phyloP scores from a whole-genome alignment of 192 early-diverging fungal species.

The Entomortierella parvispora region DNA sequence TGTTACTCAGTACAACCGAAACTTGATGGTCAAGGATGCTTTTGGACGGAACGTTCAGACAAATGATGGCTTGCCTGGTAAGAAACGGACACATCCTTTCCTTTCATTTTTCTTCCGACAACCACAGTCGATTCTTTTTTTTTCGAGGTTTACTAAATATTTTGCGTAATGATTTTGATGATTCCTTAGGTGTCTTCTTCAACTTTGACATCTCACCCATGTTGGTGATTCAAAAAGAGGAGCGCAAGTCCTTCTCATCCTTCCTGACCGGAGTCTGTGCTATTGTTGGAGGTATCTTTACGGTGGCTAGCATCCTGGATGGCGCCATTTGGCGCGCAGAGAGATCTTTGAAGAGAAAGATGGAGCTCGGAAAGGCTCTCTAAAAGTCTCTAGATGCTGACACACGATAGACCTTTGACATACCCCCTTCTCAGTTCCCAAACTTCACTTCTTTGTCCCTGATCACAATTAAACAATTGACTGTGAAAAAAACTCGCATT shows the following conservation, averaged over 20 bases:
- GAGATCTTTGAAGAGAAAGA: slow-evolving; percentile 76
- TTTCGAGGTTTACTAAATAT: too few relatives aligned
- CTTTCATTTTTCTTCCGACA: not conserved
- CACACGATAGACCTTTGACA: not conserved
- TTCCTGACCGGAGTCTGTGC: slow-evolving; percentile 92
- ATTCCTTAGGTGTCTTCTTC: slow-evolving; percentile 92
- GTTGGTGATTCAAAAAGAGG: slow-evolving; percentile 88
- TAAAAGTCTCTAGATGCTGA: slow-evolving; percentile 17
- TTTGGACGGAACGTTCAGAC: slow-evolving; percentile 14
- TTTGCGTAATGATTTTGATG: too few relatives aligned
- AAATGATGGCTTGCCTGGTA: slow-evolving; percentile 47
- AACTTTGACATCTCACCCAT: slow-evolving; percentile 98
- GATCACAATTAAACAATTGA: too few relatives aligned
- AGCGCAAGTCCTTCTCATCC: slow-evolving; percentile 79
- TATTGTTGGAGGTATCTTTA: slow-evolving; percentile 93
- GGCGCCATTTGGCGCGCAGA: slow-evolving; percentile 84
- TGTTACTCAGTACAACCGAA: slow-evolving; percentile 86
- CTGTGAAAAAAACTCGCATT: too few relatives aligned
- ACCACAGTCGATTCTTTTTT: too few relatives aligned
- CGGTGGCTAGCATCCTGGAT: slow-evolving; percentile 91
- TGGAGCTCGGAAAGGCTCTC: slow-evolving; percentile 81
- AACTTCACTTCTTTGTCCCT: too few relatives aligned
- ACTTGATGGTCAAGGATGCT: slow-evolving; percentile 51
- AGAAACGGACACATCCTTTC: not conserved
- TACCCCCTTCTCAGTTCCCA: not conserved